Evolutionary conservation across 495 filamentous ascomycete genomes (phyloP).

Genomic region (Aspergillus affinis): DNA sequence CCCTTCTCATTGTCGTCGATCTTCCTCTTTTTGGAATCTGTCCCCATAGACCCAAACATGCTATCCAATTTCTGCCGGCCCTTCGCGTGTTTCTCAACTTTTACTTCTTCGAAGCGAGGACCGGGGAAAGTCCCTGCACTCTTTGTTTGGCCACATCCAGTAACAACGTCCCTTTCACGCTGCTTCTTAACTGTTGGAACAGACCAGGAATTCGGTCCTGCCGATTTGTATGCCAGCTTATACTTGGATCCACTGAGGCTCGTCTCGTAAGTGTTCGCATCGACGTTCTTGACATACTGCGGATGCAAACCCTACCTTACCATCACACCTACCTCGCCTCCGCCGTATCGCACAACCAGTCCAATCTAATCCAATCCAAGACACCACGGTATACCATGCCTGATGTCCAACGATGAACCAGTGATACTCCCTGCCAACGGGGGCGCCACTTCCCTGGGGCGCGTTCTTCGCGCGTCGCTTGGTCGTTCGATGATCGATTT

Average conservation of each 20-base stretch:
- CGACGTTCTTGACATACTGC: slow-evolving; percentile 36
- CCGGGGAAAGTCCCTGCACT: slow-evolving; percentile 32
- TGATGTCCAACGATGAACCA: slow-evolving; percentile 40
- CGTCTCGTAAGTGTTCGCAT: slow-evolving; percentile 40
- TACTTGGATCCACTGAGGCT: slow-evolving; percentile 38
- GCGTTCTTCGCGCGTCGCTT: slow-evolving; percentile 32
- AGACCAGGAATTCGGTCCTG: slow-evolving; percentile 31
- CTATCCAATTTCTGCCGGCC: slow-evolving; percentile 34
- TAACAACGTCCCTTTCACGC: slow-evolving; percentile 34
- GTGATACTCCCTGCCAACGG: slow-evolving; percentile 38
- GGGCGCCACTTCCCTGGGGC: slow-evolving; percentile 32
- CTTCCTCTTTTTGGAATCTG: slow-evolving; percentile 18
- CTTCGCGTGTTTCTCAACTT: slow-evolving; percentile 28
- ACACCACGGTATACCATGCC: slow-evolving; percentile 14
- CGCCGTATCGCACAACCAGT: background rate
- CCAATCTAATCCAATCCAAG: background rate
- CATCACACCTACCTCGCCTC: background rate
- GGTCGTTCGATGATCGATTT: slow-evolving; percentile 31
- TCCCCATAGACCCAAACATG: slow-evolving; percentile 23
- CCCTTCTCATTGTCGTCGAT: background rate
- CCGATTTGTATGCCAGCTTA: slow-evolving; percentile 36
- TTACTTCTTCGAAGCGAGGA: slow-evolving; percentile 32
- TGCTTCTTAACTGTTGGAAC: slow-evolving; percentile 35
- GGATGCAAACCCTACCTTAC: background rate
- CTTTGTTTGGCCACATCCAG: slow-evolving; percentile 33